These are phyloP conservation scores for Emericellopsis cladophorae DNA, from an alignment of 2,329 filamentous ascomycete genomes.

Conservation along the genomic window DNA sequence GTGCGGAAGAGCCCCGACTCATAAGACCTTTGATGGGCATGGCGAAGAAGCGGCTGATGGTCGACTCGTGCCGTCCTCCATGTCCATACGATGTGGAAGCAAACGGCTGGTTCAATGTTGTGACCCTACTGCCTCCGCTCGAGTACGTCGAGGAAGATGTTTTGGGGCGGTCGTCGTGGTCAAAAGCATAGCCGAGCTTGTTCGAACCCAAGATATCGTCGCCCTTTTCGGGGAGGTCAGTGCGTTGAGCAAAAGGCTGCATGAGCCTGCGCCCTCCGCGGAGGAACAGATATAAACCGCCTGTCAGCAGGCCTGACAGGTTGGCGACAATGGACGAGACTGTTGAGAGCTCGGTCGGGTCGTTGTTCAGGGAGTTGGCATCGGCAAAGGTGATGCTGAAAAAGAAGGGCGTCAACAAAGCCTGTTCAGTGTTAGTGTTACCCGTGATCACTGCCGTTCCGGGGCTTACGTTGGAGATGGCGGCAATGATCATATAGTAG, in stretches of 20 bases:
- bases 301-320: slow-evolving; percentile 51
- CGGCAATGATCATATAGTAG: slow-evolving; percentile 48
- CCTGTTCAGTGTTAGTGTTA: slow-evolving; percentile 26
- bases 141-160: neutral
- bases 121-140: neutral
- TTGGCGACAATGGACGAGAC: slow-evolving; percentile 55
- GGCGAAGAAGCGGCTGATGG: neutral
- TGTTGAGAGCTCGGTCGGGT: slow-evolving; percentile 47
- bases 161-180: neutral
- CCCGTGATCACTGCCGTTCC: too few species aligned
- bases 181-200: neutral
- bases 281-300: slow-evolving; percentile 54
- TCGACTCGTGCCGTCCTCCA: neutral
- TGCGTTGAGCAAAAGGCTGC: neutral
- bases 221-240: neutral
- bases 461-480: slow-evolving; percentile 43
- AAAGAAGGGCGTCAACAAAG: slow-evolving; percentile 52
- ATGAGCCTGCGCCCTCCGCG: slow-evolving; percentile 17
- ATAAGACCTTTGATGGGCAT: neutral
- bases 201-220: neutral
- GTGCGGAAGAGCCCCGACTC: neutral
- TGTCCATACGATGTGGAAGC: neutral
- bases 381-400: slow-evolving; percentile 37
- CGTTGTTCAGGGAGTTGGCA: slow-evolving; percentile 20
- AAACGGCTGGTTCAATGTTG: neutral